phyloP scores from a whole-genome alignment of 192 early-diverging fungal species.

The Dissophora ornata region DNA sequence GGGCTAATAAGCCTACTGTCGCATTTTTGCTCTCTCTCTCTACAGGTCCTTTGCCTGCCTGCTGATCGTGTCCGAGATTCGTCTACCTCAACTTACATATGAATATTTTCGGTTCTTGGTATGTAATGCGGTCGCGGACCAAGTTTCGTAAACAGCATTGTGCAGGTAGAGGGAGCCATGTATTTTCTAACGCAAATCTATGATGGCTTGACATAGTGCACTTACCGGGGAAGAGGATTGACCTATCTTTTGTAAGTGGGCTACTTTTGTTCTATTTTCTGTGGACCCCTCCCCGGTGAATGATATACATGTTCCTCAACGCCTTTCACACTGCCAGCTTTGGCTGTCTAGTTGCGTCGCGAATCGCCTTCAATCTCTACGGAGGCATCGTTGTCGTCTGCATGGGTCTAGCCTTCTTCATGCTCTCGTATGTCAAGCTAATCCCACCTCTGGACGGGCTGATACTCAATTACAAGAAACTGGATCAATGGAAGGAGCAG shows the following conservation, averaged over 20 bases:
- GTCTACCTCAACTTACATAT: conserved; percentile 40
- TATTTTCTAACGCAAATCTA: too few species aligned
- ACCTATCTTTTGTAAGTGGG: conserved; percentile 38
- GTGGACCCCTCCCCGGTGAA: too few species aligned
- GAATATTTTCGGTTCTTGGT: conserved; percentile 48
- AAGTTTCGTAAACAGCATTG: too few species aligned
- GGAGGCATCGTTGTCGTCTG: conserved; percentile 50
- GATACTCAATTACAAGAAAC: conserved; percentile 43
- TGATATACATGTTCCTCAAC: too few species aligned
- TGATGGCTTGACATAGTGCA: conserved; percentile 36
- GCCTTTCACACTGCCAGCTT: too few species aligned
- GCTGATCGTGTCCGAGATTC: conserved; percentile 43
- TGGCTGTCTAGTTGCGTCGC: conserved; percentile 42
- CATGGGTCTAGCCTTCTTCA: conserved; percentile 44
- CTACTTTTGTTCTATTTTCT: not conserved
- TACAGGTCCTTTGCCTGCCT: conserved; percentile 34
- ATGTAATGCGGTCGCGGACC: too few species aligned
- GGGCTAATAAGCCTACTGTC: too few species aligned
- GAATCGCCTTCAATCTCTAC: conserved; percentile 41
- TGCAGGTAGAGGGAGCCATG: too few species aligned
- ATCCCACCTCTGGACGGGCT: conserved; percentile 43
- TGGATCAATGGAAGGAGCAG: conserved; percentile 49
- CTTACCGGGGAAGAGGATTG: conserved; percentile 46
- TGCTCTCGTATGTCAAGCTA: conserved; percentile 42
- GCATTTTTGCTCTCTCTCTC: too few species aligned